phyloP scores from a whole-genome alignment of 2,329 filamentous ascomycete species.

The Botryotinia globosa region DNA sequence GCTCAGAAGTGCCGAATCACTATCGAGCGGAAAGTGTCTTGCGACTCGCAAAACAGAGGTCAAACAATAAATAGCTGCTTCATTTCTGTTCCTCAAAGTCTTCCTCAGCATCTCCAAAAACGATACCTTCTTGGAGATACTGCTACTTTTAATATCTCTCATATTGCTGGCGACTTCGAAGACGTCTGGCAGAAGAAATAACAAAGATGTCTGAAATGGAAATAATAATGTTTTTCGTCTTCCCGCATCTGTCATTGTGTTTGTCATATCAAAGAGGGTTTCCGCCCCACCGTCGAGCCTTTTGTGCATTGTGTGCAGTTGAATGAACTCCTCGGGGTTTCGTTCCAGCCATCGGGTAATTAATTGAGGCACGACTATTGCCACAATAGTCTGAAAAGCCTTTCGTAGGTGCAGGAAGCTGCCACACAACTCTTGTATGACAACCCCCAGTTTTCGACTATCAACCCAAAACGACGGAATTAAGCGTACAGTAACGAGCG shows the following conservation, averaged over 20 bases:
- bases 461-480: conserved; percentile 65
- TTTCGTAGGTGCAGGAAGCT: conserved; percentile 66
- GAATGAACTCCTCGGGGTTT: conserved; percentile 62
- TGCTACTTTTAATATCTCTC: conserved; percentile 59
- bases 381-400: conserved; percentile 61
- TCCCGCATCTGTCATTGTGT: conserved; percentile 57
- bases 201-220: conserved; percentile 60
- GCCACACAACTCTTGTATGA: conserved; percentile 65
- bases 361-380: conserved; percentile 59
- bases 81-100: conserved; percentile 60
- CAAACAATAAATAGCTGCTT: conserved; percentile 64
- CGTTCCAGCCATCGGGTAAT: conserved; percentile 66
- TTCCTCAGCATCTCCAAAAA: conserved; percentile 64
- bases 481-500: conserved; percentile 56
- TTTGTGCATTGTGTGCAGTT: conserved; percentile 57
- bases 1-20: conserved; percentile 56
- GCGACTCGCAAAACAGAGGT: conserved; percentile 61
- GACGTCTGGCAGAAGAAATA: conserved; percentile 65
- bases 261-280: conserved; percentile 67
- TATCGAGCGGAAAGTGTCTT: conserved; percentile 61
- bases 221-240: conserved; percentile 55
- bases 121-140: conserved; percentile 63
- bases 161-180: conserved; percentile 69
- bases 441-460: conserved; percentile 55
- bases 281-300: conserved; percentile 64